A percentile compares a stretch with the other conserved stretches of the same genome.
Conservation (phyloP, 176 grass and related monocot species). For the Musa acuminata region DNA sequence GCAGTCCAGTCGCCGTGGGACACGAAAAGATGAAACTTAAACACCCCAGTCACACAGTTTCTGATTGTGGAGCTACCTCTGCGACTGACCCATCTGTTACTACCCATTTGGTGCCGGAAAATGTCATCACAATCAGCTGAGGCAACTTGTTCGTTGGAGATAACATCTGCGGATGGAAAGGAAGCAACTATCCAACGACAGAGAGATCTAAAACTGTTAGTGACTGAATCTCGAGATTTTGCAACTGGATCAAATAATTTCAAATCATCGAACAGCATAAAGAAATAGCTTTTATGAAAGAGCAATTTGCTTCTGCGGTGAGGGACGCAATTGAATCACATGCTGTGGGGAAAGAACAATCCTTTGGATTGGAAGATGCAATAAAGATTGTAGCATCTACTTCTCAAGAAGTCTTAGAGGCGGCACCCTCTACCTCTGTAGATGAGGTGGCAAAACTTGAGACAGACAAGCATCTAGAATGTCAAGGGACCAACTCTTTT, state of each 20-base stretch:
- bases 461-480: neutral
- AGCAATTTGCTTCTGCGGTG: neutral
- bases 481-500: neutral
- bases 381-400: neutral
- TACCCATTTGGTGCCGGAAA: neutral
- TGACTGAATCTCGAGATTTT: neutral
- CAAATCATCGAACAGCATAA: too few species aligned
- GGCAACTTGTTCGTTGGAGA: neutral
- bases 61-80: neutral
- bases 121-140: neutral
- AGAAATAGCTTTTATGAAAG: neutral
- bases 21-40: constrained; percentile 5
- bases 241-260: too few species aligned
- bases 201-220: neutral
- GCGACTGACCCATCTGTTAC: neutral
- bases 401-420: neutral
- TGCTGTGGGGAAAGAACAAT: neutral
- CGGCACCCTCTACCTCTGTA: neutral
- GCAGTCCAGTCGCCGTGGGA: neutral
- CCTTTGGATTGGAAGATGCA: neutral
- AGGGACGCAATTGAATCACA: neutral
- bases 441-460: neutral
- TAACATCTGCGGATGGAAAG: neutral
- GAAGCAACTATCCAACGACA: neutral
- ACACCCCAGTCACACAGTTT: neutral